A percentile compares a stretch with the other conserved stretches of the same genome.
phyloP scores from a whole-genome alignment of 257 asterid genomes.

The Plantago major region DNA sequence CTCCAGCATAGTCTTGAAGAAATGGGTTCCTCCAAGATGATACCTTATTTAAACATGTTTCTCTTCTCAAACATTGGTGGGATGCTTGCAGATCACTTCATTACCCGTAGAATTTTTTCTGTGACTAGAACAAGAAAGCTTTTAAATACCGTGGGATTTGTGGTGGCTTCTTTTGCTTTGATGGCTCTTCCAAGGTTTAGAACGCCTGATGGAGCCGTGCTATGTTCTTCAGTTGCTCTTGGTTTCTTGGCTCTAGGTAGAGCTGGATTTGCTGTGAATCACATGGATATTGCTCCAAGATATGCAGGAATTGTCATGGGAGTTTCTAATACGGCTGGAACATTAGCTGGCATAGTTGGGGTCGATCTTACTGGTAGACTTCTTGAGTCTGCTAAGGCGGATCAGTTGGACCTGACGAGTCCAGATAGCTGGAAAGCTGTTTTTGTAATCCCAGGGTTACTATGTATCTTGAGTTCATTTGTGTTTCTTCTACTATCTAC shows the following conservation, averaged over 20 bases:
- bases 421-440: constrained; percentile 88
- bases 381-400: constrained; percentile 75
- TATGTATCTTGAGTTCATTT: constrained; percentile 69
- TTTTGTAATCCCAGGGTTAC: constrained; percentile 70
- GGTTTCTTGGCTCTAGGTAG: constrained; percentile 95
- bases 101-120: constrained; percentile 52
- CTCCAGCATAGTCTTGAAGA: constrained; percentile 80
- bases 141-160: constrained; percentile 69
- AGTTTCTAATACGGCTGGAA: constrained; percentile 91
- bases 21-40: constrained; percentile 96
- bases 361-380: constrained; percentile 88
- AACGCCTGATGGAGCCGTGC: constrained; percentile 64
- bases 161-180: constrained; percentile 71
- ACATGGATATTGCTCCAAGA: constrained; percentile 93
- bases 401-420: constrained; percentile 57
- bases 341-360: constrained; percentile 87
- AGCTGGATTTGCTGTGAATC: constrained; percentile 93
- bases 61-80: constrained; percentile 88
- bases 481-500: constrained; percentile 65
- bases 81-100: constrained; percentile 71
- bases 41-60: constrained; percentile 87
- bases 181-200: constrained; percentile 68
- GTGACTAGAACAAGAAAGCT: constrained; percentile 73
- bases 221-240: constrained; percentile 78
- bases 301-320: constrained; percentile 97